Percentiles rank a stretch among this genome's conserved stretches.
Conservation (phyloP, 2,329 filamentous ascomycete species). For the Kalmusia sp. region DNA sequence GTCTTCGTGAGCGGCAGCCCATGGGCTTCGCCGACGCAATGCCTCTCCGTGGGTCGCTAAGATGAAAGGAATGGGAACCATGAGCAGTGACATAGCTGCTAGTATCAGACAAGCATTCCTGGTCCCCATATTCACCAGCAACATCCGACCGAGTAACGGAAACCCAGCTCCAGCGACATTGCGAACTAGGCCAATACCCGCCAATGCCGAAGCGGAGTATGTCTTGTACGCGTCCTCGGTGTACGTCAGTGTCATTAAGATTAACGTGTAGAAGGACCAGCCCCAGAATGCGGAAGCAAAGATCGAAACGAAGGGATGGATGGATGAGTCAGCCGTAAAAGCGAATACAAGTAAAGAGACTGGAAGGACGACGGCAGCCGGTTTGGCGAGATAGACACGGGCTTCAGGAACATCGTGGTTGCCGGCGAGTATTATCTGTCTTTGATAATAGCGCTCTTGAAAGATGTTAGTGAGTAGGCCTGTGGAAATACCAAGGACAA, state of each 20-base stretch:
- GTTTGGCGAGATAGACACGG: slow-evolving; percentile 48
- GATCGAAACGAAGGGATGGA: slow-evolving; percentile 54
- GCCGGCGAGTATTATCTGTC: slow-evolving; percentile 37
- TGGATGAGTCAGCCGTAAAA: slow-evolving; percentile 33
- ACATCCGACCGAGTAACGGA: slow-evolving; percentile 36
- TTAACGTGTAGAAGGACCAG: slow-evolving; percentile 59
- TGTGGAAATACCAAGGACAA: slow-evolving; percentile 50
- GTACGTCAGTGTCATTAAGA: slow-evolving; percentile 58
- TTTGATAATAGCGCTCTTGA: slow-evolving; percentile 54
- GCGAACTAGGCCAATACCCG: slow-evolving; percentile 48
- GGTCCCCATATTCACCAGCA: slow-evolving; percentile 41
- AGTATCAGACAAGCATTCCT: slow-evolving; percentile 40
- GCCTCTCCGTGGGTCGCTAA: slow-evolving; percentile 41
- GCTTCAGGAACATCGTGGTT: slow-evolving; percentile 52
- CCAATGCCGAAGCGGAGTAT: slow-evolving; percentile 51
- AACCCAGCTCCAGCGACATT: slow-evolving; percentile 47
- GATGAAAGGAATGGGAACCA: slow-evolving; percentile 44
- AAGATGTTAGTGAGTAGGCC: slow-evolving; percentile 54
- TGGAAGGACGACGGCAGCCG: slow-evolving; percentile 49
- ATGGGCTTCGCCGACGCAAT: slow-evolving; percentile 47
- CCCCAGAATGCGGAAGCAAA: slow-evolving; percentile 59
- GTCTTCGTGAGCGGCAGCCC: slow-evolving; percentile 47
- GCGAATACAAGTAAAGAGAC: slow-evolving; percentile 46
- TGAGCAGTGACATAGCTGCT: slow-evolving; percentile 31
- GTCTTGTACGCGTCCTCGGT: slow-evolving; percentile 58